Percentiles rank a stretch among this genome's conserved stretches.
Conservation (phyloP, 768 basidiomycete genomes). For the Mycena filopes region DNA sequence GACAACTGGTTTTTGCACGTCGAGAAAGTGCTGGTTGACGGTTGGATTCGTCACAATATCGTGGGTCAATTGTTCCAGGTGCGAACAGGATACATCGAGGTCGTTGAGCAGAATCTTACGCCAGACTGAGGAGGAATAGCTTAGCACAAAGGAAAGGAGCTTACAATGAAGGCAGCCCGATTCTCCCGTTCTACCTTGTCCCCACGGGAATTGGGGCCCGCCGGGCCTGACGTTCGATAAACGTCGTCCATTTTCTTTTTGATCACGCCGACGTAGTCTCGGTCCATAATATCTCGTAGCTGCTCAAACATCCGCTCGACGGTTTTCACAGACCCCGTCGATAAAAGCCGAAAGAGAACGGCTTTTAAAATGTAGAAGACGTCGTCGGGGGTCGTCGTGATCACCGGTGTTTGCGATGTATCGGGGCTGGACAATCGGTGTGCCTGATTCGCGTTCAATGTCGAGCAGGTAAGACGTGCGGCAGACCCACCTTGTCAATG, state of each 20-base stretch:
- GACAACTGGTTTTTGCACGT: constrained; percentile 62
- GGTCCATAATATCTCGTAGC: constrained; percentile 81
- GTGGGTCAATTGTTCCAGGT: constrained; percentile 84
- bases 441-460: constrained; percentile 63
- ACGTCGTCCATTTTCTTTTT: constrained; percentile 90
- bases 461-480: neutral
- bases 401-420: constrained; percentile 66
- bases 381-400: constrained; percentile 89
- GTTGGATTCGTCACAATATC: constrained; percentile 67
- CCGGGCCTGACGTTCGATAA: constrained; percentile 64
- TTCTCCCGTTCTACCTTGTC: constrained; percentile 88
- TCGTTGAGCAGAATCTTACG: constrained; percentile 89
- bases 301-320: constrained; percentile 69
- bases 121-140: constrained; percentile 10
- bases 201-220: constrained; percentile 59
- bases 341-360: constrained; percentile 79
- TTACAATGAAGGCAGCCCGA: constrained; percentile 82
- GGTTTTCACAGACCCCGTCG: constrained; percentile 73
- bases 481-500: constrained; percentile 82
- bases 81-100: constrained; percentile 90
- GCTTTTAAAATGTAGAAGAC: constrained; percentile 95
- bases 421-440: constrained; percentile 87
- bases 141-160: constrained; percentile 41
- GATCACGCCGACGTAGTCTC: constrained; percentile 83
- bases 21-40: constrained; percentile 76